A percentile compares a stretch with the other conserved stretches of the same genome.
phyloP scores from a whole-genome alignment of 73 alveolate genomes.

The Effrenium voratum region DNA sequence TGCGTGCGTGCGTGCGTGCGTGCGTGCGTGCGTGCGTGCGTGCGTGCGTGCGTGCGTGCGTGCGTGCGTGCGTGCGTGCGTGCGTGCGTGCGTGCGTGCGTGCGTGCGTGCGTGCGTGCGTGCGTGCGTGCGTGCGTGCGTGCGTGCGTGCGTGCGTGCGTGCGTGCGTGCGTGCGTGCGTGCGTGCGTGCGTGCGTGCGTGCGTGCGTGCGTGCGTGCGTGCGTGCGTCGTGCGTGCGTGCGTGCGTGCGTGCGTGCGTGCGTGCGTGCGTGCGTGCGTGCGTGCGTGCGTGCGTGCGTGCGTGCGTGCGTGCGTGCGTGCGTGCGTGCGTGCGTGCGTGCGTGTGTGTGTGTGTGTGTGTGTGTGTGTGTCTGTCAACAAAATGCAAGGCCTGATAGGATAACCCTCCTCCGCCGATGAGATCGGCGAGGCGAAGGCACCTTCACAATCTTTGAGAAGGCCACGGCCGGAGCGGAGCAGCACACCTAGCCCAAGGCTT shows the following conservation, averaged over 20 bases:
- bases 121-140: not conserved
- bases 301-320: not conserved
- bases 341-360: too few species aligned
- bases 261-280: not conserved
- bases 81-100: not conserved
- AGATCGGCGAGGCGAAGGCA: not conserved
- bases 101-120: not conserved
- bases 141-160: not conserved
- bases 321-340: too few species aligned
- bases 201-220: not conserved
- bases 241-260: not conserved
- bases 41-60: not conserved
- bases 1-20: not conserved
- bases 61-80: not conserved
- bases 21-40: not conserved
- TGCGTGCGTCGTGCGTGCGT: not conserved
- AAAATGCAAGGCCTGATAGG: too few species aligned
- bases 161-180: not conserved
- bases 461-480: slow-evolving; percentile 14
- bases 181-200: not conserved
- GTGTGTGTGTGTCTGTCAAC: too few species aligned
- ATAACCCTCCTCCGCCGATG: too few species aligned
- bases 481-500: too few species aligned
- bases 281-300: not conserved
- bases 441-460: slow-evolving; percentile 21